Base-by-base conservation (phyloP, 306 rosid genomes). In the Sicyos edulis region DNA sequence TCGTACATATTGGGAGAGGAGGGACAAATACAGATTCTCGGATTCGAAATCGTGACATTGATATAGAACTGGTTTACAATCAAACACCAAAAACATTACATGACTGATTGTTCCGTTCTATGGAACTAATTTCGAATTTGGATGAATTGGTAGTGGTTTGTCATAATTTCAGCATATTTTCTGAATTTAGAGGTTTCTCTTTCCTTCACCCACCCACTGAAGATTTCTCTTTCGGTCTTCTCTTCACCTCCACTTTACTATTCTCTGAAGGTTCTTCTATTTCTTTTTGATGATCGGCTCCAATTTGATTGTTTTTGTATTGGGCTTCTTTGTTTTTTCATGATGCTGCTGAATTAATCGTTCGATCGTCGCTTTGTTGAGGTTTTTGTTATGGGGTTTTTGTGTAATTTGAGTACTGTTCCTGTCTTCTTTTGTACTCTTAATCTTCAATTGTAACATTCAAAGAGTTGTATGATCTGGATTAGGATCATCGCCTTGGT, bases 131-230 rank as follows among this genome's bases (percentile, higher is more conserved):
- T n/a, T n/a, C n/a, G n/a, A n/a, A n/a, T n/a, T n/a, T n/a, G n/a
- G n/a, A n/a, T n/a, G n/a, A n/a, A n/a, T n/a, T n/a, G n/a, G n/a
- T n/a, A n/a, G n/a, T n/a, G n/a, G n/a, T n/a, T n/a, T n/a, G n/a
- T 13, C 42, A 62, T 54, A 74, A 44, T 24, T 55, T 56, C 50
- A 71, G 24, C 61, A 63, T 49, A 74, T 75, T 67, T 55, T 70
- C 76, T 72, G 19, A 68, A 72, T 86, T 85, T 81, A 7, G 79
- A 50, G 82, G 82, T 82, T 81, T 60, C 76, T 75, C 66, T 78
- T 52, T 84, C 79, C 8, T 59, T 14, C 70, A 63, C 69, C 69
- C 74, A 53, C 71, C 71, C 61, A 69, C 13, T 54, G 79, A 71
- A 67, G 72, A 77, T 71, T 14, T 81, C 54, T 78, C 58, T 53